phyloP scores from a whole-genome alignment of 495 filamentous ascomycete genomes.

The Tuber microsphaerosporum region DNA sequence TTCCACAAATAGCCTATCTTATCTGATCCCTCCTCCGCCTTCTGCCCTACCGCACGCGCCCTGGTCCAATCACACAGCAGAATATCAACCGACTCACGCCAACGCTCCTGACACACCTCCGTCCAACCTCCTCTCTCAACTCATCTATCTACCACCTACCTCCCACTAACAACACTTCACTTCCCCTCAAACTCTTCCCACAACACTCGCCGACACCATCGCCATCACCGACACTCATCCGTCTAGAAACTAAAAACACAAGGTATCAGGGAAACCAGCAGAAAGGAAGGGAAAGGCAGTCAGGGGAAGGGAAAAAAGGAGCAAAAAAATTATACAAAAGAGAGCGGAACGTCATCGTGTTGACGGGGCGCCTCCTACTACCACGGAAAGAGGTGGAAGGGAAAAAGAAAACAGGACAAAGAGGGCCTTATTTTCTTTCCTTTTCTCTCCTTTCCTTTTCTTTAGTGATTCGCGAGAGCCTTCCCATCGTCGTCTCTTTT shows the following conservation, averaged over 20 bases:
- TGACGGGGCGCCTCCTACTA: background rate
- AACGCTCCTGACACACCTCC: background rate
- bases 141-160: background rate
- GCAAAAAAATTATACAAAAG: background rate
- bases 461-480: background rate
- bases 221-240: background rate
- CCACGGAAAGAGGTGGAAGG: conserved; percentile 2
- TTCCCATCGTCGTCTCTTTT: background rate
- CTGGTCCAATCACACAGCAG: background rate
- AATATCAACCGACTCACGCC: background rate
- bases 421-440: background rate
- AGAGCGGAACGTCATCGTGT: background rate
- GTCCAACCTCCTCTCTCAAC: background rate
- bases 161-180: background rate
- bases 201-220: background rate
- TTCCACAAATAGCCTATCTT: background rate
- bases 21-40: background rate
- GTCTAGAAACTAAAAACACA: background rate
- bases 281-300: background rate
- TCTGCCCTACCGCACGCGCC: background rate
- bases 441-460: conserved; percentile 3
- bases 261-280: background rate
- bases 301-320: background rate
- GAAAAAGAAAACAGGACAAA: background rate
- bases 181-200: background rate